These are phyloP conservation scores for Carex myosuroides DNA, from an alignment of 176 grass and related monocot species.

Conservation along the genomic window DNA sequence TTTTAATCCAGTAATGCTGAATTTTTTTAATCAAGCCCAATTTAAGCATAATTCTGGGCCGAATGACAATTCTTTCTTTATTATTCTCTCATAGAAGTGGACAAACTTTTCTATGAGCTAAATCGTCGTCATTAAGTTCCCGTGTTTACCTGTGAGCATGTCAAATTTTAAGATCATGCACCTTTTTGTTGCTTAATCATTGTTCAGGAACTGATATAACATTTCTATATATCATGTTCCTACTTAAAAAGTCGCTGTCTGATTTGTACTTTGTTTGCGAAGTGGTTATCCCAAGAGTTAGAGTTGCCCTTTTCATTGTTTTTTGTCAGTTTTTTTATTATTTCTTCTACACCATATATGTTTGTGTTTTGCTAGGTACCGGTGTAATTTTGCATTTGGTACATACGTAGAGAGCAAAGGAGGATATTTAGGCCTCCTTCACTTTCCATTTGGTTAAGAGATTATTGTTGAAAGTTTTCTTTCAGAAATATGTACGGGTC, in stretches of 20 bases:
- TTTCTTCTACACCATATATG: neutral
- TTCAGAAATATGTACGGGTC: neutral
- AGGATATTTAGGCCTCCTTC: neutral
- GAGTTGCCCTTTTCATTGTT: neutral
- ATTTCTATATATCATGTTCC: neutral
- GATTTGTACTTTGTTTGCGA: neutral
- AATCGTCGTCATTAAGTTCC: neutral
- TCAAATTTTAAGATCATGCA: neutral
- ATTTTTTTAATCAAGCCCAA: neutral
- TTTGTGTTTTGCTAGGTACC: neutral
- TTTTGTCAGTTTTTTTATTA: too few relatives aligned
- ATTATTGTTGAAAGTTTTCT: neutral
- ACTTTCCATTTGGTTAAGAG: neutral
- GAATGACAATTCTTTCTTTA: neutral
- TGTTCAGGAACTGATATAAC: neutral
- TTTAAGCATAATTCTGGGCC: neutral
- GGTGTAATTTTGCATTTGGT: neutral
- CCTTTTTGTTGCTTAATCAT: neutral
- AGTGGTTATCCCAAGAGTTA: neutral
- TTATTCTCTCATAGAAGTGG: neutral
- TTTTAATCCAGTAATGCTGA: neutral
- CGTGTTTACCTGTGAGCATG: neutral
- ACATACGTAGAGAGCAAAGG: neutral
- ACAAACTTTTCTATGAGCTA: neutral
- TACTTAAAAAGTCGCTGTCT: neutral